phyloP scores from a whole-genome alignment of 306 rosid species.

The Ormosia emarginata region DNA sequence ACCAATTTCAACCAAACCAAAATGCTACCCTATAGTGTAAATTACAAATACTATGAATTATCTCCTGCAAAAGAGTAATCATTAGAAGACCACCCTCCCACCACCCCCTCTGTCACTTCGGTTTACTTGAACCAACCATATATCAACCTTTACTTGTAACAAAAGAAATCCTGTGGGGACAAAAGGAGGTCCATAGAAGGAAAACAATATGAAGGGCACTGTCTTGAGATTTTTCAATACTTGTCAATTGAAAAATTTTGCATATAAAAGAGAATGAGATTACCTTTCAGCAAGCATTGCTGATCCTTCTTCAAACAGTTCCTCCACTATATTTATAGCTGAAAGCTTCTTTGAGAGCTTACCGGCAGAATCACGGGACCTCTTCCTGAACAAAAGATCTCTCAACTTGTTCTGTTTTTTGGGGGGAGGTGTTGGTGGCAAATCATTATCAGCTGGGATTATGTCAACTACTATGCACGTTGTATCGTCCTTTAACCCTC shows the following conservation, averaged over 20 bases:
- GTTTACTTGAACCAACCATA: not conserved
- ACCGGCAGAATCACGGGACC: constrained; percentile 50
- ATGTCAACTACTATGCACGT: constrained; percentile 90
- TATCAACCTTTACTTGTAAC: not conserved
- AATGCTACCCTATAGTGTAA: not conserved
- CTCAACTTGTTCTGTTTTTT: constrained; percentile 62
- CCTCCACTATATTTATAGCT: constrained; percentile 80
- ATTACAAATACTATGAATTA: not conserved
- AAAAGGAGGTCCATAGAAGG: not conserved
- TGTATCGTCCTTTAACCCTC: constrained; percentile 93
- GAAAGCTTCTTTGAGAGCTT: constrained; percentile 83
- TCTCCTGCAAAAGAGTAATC: not conserved
- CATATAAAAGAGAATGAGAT: not conserved
- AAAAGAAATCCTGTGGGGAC: not conserved
- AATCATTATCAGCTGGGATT: constrained; percentile 71
- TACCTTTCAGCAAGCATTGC: constrained; percentile 99
- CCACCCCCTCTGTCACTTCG: not conserved
- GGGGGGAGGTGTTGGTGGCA: constrained; percentile 54
- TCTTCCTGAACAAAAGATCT: constrained; percentile 63
- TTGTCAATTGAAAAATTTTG: not conserved
- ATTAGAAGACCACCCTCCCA: not conserved
- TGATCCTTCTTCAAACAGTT: constrained; percentile 93
- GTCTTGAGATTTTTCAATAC: not conserved
- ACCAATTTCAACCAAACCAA: not conserved
- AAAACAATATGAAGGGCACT: not conserved